Conservation (phyloP, 345 rosid species). For the Atalantia buxifolia region DNA sequence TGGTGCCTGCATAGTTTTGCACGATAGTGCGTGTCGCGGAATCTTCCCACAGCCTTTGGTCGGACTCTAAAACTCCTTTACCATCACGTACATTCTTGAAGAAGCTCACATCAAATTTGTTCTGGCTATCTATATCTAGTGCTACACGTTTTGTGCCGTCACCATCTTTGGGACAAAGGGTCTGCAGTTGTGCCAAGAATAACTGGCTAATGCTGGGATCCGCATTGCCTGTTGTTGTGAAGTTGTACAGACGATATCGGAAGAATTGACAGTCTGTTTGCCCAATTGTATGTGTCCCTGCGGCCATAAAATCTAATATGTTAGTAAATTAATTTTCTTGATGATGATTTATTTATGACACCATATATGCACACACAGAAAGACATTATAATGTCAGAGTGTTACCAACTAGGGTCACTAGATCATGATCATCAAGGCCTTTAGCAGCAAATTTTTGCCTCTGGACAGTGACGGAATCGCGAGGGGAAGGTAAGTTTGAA, state of each 20-base stretch:
- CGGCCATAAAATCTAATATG: background rate
- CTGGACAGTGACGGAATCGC: conserved; percentile 49
- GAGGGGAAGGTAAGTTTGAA: conserved; percentile 55
- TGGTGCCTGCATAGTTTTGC: conserved; percentile 46
- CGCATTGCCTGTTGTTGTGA: conserved; percentile 54
- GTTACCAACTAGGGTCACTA: conserved; percentile 35
- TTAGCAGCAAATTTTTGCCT: conserved; percentile 63
- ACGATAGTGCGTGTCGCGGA: conserved; percentile 39
- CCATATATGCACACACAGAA: background rate
- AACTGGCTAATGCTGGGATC: conserved; percentile 63
- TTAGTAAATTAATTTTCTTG: background rate
- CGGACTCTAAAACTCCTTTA: conserved; percentile 67
- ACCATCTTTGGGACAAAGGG: conserved; percentile 58
- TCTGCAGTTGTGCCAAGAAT: conserved; percentile 48
- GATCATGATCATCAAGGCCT: conserved; percentile 61
- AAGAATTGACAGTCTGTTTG: conserved; percentile 64
- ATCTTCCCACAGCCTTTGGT: conserved; percentile 71
- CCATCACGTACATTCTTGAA: conserved; percentile 64
- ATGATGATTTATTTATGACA: too few relatives aligned
- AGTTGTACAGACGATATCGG: conserved; percentile 70
- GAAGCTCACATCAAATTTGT: conserved; percentile 49
- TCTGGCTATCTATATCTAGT: conserved; percentile 49
- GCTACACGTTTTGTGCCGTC: conserved; percentile 57
- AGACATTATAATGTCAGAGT: background rate
- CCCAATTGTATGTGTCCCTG: conserved; percentile 77